Evolutionary conservation across 2,329 filamentous ascomycete genomes (phyloP).

Genomic region (Exophiala sp.): DNA sequence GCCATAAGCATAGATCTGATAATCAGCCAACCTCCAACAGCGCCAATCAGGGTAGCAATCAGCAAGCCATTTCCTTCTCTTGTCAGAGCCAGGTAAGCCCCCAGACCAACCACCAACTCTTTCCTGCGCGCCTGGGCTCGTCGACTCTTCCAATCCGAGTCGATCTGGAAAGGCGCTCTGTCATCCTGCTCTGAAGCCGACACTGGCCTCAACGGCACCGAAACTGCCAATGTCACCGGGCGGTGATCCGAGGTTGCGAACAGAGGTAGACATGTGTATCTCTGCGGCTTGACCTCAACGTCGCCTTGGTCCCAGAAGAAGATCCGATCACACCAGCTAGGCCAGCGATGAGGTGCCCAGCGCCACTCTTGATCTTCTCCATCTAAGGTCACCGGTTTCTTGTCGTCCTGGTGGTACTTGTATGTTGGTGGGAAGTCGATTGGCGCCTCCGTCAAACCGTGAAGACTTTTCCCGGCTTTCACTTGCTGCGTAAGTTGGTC

Average conservation of each 20-base stretch:
- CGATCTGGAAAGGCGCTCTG: slow-evolving; percentile 54
- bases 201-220: slow-evolving; percentile 57
- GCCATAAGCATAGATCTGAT: slow-evolving; percentile 35
- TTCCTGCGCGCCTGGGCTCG: slow-evolving; percentile 53
- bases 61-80: slow-evolving; percentile 46
- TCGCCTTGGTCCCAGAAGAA: slow-evolving; percentile 65
- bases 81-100: slow-evolving; percentile 52
- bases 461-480: slow-evolving; percentile 65
- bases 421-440: slow-evolving; percentile 89
- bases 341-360: slow-evolving; percentile 81
- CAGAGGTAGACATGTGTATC: slow-evolving; percentile 73
- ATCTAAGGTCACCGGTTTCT: slow-evolving; percentile 33
- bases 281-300: slow-evolving; percentile 51
- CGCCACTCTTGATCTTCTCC: slow-evolving; percentile 52
- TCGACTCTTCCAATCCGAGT: slow-evolving; percentile 54
- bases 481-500: slow-evolving; percentile 80
- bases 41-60: slow-evolving; percentile 38
- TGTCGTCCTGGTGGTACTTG: slow-evolving; percentile 63
- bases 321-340: slow-evolving; percentile 90
- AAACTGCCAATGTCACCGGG: slow-evolving; percentile 69
- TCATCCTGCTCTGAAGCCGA: slow-evolving; percentile 30
- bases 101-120: slow-evolving; percentile 58
- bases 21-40: slow-evolving; percentile 38
- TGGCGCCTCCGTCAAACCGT: slow-evolving; percentile 70
- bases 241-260: slow-evolving; percentile 85